Percentiles rank a stretch among this genome's conserved stretches.
phyloP scores from a whole-genome alignment of 2,329 filamentous ascomycete species.

The Scytalidium lignicola region DNA sequence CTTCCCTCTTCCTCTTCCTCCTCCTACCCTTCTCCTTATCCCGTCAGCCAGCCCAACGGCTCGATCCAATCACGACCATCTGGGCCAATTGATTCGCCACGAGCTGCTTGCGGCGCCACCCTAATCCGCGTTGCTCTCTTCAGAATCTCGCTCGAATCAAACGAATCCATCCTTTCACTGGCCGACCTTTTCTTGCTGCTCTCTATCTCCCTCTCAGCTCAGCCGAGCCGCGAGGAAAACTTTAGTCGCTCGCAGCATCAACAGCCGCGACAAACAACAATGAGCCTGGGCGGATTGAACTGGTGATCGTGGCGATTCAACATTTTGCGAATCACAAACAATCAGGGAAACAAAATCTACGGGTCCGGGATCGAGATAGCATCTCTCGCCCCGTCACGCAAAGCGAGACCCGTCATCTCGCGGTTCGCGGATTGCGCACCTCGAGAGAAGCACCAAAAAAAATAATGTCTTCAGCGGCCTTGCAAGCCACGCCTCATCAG shows the following conservation, averaged over 20 bases:
- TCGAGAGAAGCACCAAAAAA: constrained; percentile 17
- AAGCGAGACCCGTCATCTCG: neutral
- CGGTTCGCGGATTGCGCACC: constrained; percentile 4
- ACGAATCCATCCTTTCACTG: constrained; percentile 1
- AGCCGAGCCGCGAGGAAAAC: constrained; percentile 19
- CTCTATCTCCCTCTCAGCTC: constrained; percentile 3
- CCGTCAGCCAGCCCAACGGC: neutral
- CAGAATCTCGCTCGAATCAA: neutral
- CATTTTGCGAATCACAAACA: too few species aligned
- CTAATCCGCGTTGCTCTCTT: neutral
- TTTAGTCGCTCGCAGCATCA: neutral
- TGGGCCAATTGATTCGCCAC: neutral
- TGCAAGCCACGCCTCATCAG: constrained; percentile 56
- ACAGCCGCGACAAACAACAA: neutral
- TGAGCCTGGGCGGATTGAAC: too few species aligned
- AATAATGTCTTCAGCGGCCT: constrained; percentile 60
- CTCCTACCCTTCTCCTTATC: too few species aligned
- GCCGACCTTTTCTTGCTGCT: constrained; percentile 2
- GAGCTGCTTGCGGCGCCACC: neutral
- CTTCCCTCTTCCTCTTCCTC: neutral
- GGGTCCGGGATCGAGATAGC: too few species aligned
- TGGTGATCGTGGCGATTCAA: too few species aligned
- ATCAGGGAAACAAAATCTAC: too few species aligned
- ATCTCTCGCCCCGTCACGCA: too few species aligned
- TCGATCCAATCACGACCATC: neutral